Conservation (phyloP, 331 rosid species). For the Arachis monticola region DNA sequence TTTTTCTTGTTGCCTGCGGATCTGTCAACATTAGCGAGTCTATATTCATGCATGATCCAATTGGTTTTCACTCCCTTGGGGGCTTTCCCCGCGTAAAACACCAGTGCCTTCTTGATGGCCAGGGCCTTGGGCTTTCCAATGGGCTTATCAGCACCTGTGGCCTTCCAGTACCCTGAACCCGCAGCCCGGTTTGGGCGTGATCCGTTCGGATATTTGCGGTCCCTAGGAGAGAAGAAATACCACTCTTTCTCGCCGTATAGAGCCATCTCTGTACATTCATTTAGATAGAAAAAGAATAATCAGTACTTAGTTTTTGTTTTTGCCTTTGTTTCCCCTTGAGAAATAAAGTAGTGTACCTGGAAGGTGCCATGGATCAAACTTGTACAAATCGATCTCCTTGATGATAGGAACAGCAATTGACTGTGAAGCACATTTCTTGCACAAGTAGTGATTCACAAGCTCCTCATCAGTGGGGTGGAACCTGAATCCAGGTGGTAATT, state of each 20-base stretch:
- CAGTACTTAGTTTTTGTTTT: no score
- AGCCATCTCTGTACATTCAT: conserved; percentile 54
- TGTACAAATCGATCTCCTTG: conserved; percentile 86
- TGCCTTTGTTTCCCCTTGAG: background rate
- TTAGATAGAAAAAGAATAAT: background rate
- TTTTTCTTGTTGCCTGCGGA: conserved; percentile 65
- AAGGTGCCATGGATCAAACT: conserved; percentile 89
- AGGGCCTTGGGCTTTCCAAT: conserved; percentile 76
- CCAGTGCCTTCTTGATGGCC: conserved; percentile 88
- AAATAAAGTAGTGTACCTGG: conserved; percentile 57
- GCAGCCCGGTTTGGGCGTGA: conserved; percentile 94
- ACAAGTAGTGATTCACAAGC: conserved; percentile 74
- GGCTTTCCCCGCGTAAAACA: conserved; percentile 89
- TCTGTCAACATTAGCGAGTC: conserved; percentile 86
- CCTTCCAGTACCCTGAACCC: conserved; percentile 87
- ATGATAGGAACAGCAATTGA: conserved; percentile 74
- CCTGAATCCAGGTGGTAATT: conserved; percentile 89
- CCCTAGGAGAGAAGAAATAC: conserved; percentile 90
- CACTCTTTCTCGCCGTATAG: conserved; percentile 85
- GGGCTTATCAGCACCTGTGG: conserved; percentile 92
- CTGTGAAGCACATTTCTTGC: conserved; percentile 71
- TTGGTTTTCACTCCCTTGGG: conserved; percentile 81
- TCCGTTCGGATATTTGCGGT: conserved; percentile 90
- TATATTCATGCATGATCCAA: conserved; percentile 97
- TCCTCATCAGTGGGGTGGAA: conserved; percentile 97